These are phyloP conservation scores for Botrytis porri DNA, from an alignment of 2,329 filamentous ascomycete genomes.

Conservation along the genomic window DNA sequence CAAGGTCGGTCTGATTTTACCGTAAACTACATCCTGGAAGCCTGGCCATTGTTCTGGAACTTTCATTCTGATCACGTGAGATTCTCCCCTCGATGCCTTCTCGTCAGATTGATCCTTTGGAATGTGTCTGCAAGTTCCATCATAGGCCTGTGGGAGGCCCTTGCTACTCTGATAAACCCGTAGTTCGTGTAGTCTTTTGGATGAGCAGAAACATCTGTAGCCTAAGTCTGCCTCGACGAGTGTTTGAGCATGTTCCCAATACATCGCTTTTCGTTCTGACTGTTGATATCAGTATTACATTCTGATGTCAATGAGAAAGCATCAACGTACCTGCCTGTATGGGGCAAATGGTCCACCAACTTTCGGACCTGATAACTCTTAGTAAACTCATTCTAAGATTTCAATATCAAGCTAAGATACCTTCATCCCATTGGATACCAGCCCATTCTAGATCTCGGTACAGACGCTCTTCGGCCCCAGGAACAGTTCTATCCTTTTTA, in stretches of 20 bases:
- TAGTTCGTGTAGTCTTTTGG: conserved; percentile 65
- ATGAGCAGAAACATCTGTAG: conserved; percentile 89
- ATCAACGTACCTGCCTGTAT: conserved; percentile 68
- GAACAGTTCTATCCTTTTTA: conserved; percentile 64
- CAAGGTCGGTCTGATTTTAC: conserved; percentile 50
- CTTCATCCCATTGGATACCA: conserved; percentile 91
- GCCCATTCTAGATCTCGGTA: conserved; percentile 84
- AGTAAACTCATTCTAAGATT: not conserved
- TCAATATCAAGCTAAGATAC: conserved; percentile 39
- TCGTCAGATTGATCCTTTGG: conserved; percentile 65
- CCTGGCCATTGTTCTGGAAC: conserved; percentile 58
- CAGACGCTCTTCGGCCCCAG: conserved; percentile 73
- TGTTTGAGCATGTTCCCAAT: conserved; percentile 65
- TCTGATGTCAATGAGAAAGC: conserved; percentile 16
- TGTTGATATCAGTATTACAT: conserved; percentile 40
- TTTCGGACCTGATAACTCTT: conserved; percentile 60
- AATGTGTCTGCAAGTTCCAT: conserved; percentile 71
- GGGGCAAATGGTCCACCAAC: conserved; percentile 79
- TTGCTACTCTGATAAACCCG: conserved; percentile 60
- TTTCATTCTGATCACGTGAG: conserved; percentile 75
- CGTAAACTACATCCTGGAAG: conserved; percentile 79
- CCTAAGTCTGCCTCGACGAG: conserved; percentile 71
- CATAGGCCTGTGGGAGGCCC: conserved; percentile 60
- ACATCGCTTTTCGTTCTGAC: conserved; percentile 75
- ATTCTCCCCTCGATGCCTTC: conserved; percentile 64